Conservation (phyloP, 2,329 filamentous ascomycete genomes). For the Penicillium carneum region DNA sequence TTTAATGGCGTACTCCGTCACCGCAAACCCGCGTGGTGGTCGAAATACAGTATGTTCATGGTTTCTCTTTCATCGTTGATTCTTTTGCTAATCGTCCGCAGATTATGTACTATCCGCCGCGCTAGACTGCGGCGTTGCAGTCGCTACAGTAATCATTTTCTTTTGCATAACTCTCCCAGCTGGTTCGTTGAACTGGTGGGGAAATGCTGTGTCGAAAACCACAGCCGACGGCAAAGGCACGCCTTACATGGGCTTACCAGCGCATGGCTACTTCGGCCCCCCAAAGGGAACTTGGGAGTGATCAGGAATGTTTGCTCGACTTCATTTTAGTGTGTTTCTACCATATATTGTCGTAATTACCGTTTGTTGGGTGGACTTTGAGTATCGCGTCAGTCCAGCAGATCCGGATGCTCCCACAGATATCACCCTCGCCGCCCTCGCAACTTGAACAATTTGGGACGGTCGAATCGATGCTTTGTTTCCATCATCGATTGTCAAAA, state of each 20-base stretch:
- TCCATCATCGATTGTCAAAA: too few species aligned
- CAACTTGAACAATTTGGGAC: too few species aligned
- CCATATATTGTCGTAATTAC: neutral
- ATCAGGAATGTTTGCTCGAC: slow-evolving; percentile 1
- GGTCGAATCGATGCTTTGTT: too few species aligned
- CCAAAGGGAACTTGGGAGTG: slow-evolving; percentile 39
- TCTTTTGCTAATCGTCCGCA: slow-evolving; percentile 24
- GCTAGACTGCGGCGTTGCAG: slow-evolving; percentile 53
- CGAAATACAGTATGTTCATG: slow-evolving; percentile 52
- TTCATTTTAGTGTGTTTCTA: neutral
- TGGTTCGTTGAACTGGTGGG: slow-evolving; percentile 52
- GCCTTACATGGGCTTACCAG: slow-evolving; percentile 42
- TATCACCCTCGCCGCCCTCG: too few species aligned
- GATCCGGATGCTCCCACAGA: too few species aligned
- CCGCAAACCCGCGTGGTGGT: slow-evolving; percentile 57
- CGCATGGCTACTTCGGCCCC: slow-evolving; percentile 43
- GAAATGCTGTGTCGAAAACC: slow-evolving; percentile 47
- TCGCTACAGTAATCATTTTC: slow-evolving; percentile 55
- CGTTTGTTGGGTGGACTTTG: neutral
- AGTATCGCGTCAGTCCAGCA: too few species aligned
- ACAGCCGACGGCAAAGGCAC: slow-evolving; percentile 55
- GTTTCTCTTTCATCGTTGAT: neutral
- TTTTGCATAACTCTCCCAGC: slow-evolving; percentile 55
- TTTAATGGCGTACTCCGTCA: slow-evolving; percentile 57
- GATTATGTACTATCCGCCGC: slow-evolving; percentile 56